phyloP scores from a whole-genome alignment of 768 basidiomycete species.

The Rhodotorula babjevae region DNA sequence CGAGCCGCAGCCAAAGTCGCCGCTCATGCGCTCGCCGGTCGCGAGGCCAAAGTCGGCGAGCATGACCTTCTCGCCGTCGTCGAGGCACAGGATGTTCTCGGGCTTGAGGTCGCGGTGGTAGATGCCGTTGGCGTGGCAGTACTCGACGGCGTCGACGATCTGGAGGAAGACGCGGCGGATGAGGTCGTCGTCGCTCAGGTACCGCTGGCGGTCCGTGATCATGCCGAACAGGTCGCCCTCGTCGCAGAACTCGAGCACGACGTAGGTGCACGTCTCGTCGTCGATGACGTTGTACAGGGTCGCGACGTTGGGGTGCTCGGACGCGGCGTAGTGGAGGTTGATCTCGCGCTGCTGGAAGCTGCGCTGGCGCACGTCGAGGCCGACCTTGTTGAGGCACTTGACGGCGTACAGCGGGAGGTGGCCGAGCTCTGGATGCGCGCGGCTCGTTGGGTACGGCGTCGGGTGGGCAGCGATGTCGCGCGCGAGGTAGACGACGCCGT shows the following conservation, averaged over 20 bases:
- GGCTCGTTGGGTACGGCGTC: slow-evolving; percentile 31
- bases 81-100: slow-evolving; percentile 80
- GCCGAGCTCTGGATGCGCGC: slow-evolving; percentile 38
- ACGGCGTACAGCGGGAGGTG: slow-evolving; percentile 65
- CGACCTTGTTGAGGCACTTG: slow-evolving; percentile 69
- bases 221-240: slow-evolving; percentile 89
- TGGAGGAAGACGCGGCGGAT: slow-evolving; percentile 90
- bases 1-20: slow-evolving; percentile 90
- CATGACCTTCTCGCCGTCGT: slow-evolving; percentile 61
- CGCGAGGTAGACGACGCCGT: slow-evolving; percentile 90
- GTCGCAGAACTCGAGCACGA: slow-evolving; percentile 86
- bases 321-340: slow-evolving; percentile 51
- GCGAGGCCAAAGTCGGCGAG: slow-evolving; percentile 94
- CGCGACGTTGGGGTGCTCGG: slow-evolving; percentile 57
- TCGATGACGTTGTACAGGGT: slow-evolving; percentile 62
- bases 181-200: slow-evolving; percentile 66
- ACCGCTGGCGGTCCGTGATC: slow-evolving; percentile 56
- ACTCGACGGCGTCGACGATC: slow-evolving; percentile 85
- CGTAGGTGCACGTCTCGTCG: slow-evolving; percentile 61
- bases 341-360: slow-evolving; percentile 69
- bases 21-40: slow-evolving; percentile 75
- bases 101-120: slow-evolving; percentile 98
- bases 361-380: slow-evolving; percentile 59
- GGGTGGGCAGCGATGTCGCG: slow-evolving; percentile 52
- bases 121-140: slow-evolving; percentile 84